These are phyloP conservation scores for Hypoxylon lenormandii DNA, from an alignment of 495 filamentous ascomycete species.

Conservation along the genomic window DNA sequence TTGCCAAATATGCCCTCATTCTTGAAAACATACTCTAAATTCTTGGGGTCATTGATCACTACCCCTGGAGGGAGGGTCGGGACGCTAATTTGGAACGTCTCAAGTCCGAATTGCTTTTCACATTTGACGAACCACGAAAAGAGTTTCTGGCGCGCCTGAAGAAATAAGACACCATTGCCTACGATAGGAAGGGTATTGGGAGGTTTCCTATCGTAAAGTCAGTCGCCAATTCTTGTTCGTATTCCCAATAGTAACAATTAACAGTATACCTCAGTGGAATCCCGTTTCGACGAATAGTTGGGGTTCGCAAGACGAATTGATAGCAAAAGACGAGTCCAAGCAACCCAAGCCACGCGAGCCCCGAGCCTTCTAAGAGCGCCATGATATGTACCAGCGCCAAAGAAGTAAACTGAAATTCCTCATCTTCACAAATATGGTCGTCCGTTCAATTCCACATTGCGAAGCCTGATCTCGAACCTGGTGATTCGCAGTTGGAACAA, in stretches of 20 bases:
- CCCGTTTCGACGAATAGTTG: constrained; percentile 54
- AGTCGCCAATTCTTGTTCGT: background rate
- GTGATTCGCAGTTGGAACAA: background rate
- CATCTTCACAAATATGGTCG: background rate
- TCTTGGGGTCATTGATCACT: constrained; percentile 69
- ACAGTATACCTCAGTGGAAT: constrained; percentile 49
- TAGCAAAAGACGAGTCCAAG: constrained; percentile 26
- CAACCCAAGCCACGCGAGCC: constrained; percentile 19
- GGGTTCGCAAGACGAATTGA: constrained; percentile 43
- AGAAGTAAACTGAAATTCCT: background rate
- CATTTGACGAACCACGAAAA: constrained; percentile 71
- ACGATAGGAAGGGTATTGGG: constrained; percentile 68
- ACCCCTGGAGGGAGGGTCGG: constrained; percentile 69
- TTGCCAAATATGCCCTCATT: constrained; percentile 69
- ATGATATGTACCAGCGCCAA: constrained; percentile 13
- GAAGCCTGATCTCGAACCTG: background rate
- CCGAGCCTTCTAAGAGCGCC: constrained; percentile 36
- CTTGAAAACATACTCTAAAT: constrained; percentile 70
- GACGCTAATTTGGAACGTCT: constrained; percentile 68
- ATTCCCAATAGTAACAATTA: background rate
- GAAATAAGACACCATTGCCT: constrained; percentile 70
- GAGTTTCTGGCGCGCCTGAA: constrained; percentile 66
- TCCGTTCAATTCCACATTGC: background rate
- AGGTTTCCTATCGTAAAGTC: constrained; percentile 54
- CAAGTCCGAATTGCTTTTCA: constrained; percentile 64